Percentiles rank a stretch among this genome's conserved stretches.
phyloP scores from a whole-genome alignment of 192 early-diverging fungal genomes.

The Dispira simplex region DNA sequence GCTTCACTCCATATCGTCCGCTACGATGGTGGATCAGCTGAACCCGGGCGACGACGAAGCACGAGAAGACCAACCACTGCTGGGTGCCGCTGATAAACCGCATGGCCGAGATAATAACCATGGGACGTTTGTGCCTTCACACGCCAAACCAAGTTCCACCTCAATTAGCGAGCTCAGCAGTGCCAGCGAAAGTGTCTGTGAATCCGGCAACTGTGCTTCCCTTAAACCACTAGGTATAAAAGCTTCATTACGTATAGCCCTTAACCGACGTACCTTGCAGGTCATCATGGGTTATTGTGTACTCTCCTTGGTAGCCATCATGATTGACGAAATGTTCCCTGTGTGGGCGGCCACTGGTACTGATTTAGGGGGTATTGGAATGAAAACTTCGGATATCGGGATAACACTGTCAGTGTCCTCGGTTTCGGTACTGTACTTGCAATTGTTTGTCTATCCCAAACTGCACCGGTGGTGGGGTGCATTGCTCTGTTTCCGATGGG shows the following conservation, averaged over 20 bases:
- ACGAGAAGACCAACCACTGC: not conserved
- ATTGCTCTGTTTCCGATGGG: constrained; percentile 24
- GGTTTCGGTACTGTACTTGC: constrained; percentile 24
- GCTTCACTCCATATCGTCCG: no score
- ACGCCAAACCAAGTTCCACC: not conserved
- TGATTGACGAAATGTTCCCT: constrained; percentile 21
- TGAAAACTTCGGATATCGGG: constrained; percentile 31
- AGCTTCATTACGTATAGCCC: not conserved
- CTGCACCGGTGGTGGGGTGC: constrained; percentile 26
- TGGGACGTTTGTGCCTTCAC: not conserved
- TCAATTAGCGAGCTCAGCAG: not conserved
- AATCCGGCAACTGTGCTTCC: not conserved
- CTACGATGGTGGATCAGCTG: not conserved
- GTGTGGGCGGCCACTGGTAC: constrained; percentile 23
- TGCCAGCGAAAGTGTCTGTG: not conserved
- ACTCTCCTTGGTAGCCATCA: constrained; percentile 11
- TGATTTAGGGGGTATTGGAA: constrained; percentile 31
- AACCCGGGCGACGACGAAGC: not conserved
- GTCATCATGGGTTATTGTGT: not conserved
- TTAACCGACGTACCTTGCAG: not conserved
- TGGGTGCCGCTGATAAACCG: not conserved
- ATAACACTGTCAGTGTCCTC: constrained; percentile 26
- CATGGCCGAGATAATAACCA: not conserved
- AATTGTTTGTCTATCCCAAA: constrained; percentile 29
- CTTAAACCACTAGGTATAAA: not conserved